Base-by-base conservation (phyloP, 2,329 filamentous ascomycete genomes). In the Parastagonospora nodorum region DNA sequence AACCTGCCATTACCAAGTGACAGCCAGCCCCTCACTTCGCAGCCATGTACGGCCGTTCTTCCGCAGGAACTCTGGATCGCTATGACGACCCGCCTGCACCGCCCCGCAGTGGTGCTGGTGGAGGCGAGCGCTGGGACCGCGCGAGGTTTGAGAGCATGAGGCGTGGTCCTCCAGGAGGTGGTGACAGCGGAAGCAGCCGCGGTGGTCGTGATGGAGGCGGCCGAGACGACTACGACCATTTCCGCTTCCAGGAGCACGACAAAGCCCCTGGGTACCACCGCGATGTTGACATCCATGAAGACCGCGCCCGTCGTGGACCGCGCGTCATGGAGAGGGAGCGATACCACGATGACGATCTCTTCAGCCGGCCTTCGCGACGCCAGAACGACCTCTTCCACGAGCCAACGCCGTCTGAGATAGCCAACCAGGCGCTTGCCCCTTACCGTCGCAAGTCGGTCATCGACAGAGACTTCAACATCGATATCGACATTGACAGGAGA, bases 401-500 rank as follows among this genome's bases (percentile, higher is more conserved):
- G 48, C 68, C 75, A 10, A 75, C 71, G 58, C 77, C 72, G 24
- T 75, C 71, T 53, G 78, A 80, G 51, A 57, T 79, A 37, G 76
- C 76, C 51, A 76, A 80, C 27, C 80, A 79, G 48, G 79, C 82
- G 6, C 73, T 86, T 58, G 81, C 77, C 50, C 81, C 84, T 45
- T 84, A 82, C 60, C 84, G 84, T 50, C 82, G 83, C 29, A 82
- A 82, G 51, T 78, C 82, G 38, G 71, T 86, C 56, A 79, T 80
- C 50, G 85, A 87, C 56, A 77, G 78, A 29, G 82, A 85, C 46
- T 71, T 80, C 43, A 80, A 81, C 27, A 74, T 80, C 4, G 80
- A 83, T 8, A 60, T 53, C 31, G 57, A 66, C 30, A 62, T 63
- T 39, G 51, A 52, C 14, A 48, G 53, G 11, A 49, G 53, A 29